Evolutionary conservation across 1,284 basidiomycete species (phyloP).

Genomic region (Tilletia indica): DNA sequence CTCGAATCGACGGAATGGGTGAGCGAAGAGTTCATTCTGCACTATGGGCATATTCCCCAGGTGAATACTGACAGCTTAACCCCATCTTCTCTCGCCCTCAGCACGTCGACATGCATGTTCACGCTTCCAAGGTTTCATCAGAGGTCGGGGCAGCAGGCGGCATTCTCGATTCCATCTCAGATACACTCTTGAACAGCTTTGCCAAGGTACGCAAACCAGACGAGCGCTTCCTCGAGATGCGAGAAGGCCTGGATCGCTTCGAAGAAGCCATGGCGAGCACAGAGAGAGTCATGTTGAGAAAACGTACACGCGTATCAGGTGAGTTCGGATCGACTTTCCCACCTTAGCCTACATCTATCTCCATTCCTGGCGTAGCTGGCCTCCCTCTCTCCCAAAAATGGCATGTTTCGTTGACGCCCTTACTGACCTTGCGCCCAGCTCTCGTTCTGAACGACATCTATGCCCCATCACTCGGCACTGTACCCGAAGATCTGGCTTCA

Average conservation of each 20-base stretch:
- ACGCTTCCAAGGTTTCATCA: constrained; percentile 29
- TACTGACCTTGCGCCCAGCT: constrained; percentile 35
- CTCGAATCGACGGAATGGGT: constrained; percentile 98
- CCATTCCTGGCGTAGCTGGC: too few species aligned
- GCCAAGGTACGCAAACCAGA: constrained; percentile 93
- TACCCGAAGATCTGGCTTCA: constrained; percentile 65
- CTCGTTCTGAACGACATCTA: constrained; percentile 45
- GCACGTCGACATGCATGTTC: constrained; percentile 55
- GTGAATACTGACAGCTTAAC: constrained; percentile 25
- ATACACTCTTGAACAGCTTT: constrained; percentile 92
- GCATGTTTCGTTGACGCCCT: background rate
- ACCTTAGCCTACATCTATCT: background rate
- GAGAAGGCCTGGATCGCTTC: constrained; percentile 85
- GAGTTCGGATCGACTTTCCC: constrained; percentile 58
- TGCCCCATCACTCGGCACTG: constrained; percentile 40
- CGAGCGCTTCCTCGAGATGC: constrained; percentile 86
- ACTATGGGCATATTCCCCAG: constrained; percentile 91
- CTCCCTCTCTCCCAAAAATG: background rate
- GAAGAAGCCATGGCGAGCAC: constrained; percentile 81
- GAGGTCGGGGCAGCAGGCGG: constrained; percentile 20
- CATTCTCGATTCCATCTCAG: constrained; percentile 77
- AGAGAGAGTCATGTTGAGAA: constrained; percentile 60
- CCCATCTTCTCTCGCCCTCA: constrained; percentile 9
- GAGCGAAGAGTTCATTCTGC: constrained; percentile 67
- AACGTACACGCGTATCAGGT: constrained; percentile 64